Base-by-base conservation (phyloP, 805 yeast species). In the Cyberlindnera bimundalis region DNA sequence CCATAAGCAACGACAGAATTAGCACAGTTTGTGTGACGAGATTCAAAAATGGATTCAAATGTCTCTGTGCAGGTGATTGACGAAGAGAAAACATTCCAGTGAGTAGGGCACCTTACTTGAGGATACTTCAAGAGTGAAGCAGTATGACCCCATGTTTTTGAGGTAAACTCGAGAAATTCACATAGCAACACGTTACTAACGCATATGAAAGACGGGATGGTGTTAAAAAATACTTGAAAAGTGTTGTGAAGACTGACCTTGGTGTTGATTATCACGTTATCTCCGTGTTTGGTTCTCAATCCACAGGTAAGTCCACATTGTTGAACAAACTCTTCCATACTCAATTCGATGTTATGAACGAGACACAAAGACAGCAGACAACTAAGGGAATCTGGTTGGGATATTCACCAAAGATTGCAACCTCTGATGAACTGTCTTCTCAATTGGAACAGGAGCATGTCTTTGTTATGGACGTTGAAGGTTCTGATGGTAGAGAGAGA, bases 401-500 rank as follows among this genome's bases (percentile, higher is more conserved):
- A 2, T 76, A 72, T 50, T 78, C 85, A 0, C 64, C 65, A 27
- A 59, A 60, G 25, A 62, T 75, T 20, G 57, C 59, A 28, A 47
- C 61, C 0, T 16, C 39, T 3, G 27, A 29, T 6, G 30, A 16
- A 5, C 42, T 55, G 10, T 40, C 59, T 2, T 27, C 40, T 2
- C 45, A 40, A 5, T 35, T 47, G 6, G 55, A 54, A 30, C 43
- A 45, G 18, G 46, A 51, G 6, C 70, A 78, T 47, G 69, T 88
- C 10, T 73, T 87, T 46, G 95, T 93, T 2, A 75, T 93, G 74
- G 99, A 93, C 59, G 98, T 93, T n/a, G 99, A 93, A 65, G 99
- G 99, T 35, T 90, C 97, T 1, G 99, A 93, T 66, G 98, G 99
- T 35, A 76, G 96, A 45, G 99, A 93, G 65, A 76, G 97, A 41